Base-by-base conservation (phyloP, 169 alveolate genomes). In the Fabrea salina region DNA sequence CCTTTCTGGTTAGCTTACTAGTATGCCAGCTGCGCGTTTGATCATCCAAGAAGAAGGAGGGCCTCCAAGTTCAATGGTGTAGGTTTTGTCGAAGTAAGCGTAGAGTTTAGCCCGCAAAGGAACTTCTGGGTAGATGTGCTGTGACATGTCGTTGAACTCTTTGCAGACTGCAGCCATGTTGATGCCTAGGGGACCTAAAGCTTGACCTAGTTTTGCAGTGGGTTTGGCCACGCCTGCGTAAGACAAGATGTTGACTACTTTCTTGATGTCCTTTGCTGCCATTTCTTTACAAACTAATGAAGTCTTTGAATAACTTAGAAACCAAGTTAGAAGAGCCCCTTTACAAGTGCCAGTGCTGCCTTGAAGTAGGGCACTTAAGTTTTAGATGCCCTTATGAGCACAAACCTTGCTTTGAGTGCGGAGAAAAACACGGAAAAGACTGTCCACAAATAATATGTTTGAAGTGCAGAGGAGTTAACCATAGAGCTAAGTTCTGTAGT, bases 151-250 rank as follows among this genome's bases (percentile, higher is more conserved):
- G 41, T 84, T 84, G 54, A 84, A 84, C 66, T 84, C 84, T 51
- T 84, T 84, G 41, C 89, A 84, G 72, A 84, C 81, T 51, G 68
- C 72, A 67, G 79, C 76, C 90, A 84, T 84, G 57, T 84, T 84
- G 6, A 84, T 44, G 32, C 90, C 90, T 1, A 84, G 75, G 0
- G 90, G 90, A 32, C 90, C 90, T 6, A 84, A 80, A 6, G 90
- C 84, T 53, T 84, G 87, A 59, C 90, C 90, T 25, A 84, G 84
- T 51, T 84, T 84, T 11, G 90, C 87, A 32, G 87, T 71, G 1
- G 90, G 90, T 41, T 75, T 84, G 1, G 90, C 90, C n/a, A 51
- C 72, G 16, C 87, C 87, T 33, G 90, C 86, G 3, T 30, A 67
- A 41, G 59, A 56, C 59, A 67, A n/a, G 27, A 67, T 13, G 4